Conservation (phyloP, 345 rosid genomes). For the Kernera saxatilis region DNA sequence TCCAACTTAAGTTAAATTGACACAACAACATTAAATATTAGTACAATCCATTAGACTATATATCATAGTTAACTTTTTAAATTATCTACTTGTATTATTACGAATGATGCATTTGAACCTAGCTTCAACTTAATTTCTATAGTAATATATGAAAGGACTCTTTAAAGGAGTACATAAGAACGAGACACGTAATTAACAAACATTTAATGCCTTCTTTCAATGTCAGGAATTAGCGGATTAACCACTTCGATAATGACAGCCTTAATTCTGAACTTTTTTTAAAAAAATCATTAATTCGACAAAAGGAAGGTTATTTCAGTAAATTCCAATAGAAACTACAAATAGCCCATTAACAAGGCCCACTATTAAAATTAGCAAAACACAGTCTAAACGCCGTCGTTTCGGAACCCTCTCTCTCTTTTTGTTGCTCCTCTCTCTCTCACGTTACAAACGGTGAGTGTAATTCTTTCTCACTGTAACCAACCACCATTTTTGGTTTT, state of each 20-base stretch:
- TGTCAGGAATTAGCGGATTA: slow-evolving; percentile 1
- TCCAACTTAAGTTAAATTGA: too few species aligned
- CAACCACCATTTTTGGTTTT: slow-evolving; percentile 14
- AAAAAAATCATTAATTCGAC: background rate
- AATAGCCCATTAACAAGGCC: slow-evolving; percentile 12
- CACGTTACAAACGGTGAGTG: slow-evolving; percentile 24
- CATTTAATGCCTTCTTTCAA: background rate
- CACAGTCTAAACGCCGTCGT: slow-evolving; percentile 1
- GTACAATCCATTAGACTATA: too few species aligned
- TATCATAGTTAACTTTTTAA: background rate
- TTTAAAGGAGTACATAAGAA: background rate
- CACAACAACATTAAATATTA: background rate
- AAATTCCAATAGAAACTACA: background rate
- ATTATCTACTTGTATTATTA: background rate
- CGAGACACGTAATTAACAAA: slow-evolving; percentile 6
- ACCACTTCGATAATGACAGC: slow-evolving; percentile 23
- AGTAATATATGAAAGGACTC: background rate
- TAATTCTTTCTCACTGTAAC: slow-evolving; percentile 26
- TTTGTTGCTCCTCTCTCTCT: slow-evolving; percentile 3
- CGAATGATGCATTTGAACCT: too few species aligned
- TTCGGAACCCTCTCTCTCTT: background rate
- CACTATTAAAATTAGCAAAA: background rate
- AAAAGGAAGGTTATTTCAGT: background rate
- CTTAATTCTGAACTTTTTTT: background rate
- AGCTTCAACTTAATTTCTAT: too few species aligned